Conservation (phyloP, 768 basidiomycete species). For the Termitomyces eurrhizus region DNA sequence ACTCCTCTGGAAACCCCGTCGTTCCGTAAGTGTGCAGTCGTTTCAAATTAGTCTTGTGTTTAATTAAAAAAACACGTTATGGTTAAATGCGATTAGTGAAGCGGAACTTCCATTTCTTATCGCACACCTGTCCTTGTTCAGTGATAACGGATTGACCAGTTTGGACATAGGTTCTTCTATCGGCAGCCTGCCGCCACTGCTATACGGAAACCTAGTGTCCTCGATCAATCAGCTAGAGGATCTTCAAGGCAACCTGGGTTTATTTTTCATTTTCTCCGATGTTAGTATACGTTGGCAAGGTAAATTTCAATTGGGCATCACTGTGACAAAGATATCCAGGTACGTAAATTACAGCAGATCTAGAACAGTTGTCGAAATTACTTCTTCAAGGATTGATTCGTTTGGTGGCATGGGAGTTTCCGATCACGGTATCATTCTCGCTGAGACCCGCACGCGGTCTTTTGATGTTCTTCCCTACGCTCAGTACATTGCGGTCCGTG, state of each 20-base stretch:
- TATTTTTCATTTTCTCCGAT: constrained; percentile 90
- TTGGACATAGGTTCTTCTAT: constrained; percentile 64
- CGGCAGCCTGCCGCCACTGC: constrained; percentile 50
- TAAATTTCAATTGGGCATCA: constrained; percentile 69
- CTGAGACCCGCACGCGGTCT: constrained; percentile 63
- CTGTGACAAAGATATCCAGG: constrained; percentile 72
- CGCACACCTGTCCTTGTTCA: constrained; percentile 74
- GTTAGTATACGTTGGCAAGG: constrained; percentile 82
- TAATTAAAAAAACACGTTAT: constrained; percentile 5
- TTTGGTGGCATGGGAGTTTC: constrained; percentile 48
- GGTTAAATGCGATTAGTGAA: constrained; percentile 49
- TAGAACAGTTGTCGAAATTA: constrained; percentile 23
- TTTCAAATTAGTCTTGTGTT: constrained; percentile 5
- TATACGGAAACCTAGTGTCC: constrained; percentile 86
- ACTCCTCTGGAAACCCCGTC: constrained; percentile 64
- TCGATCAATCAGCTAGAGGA: constrained; percentile 79
- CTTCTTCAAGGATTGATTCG: constrained; percentile 35
- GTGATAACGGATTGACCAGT: constrained; percentile 58
- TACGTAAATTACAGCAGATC: constrained; percentile 32
- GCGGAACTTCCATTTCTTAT: constrained; percentile 85
- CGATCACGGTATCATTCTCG: constrained; percentile 62
- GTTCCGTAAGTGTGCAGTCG: constrained; percentile 62
- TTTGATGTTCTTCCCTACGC: constrained; percentile 77
- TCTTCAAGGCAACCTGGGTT: constrained; percentile 73
- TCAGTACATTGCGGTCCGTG: constrained; percentile 79